Percentiles rank a stretch among this genome's conserved stretches.
These are phyloP conservation scores for Rhododendron henanense DNA, from an alignment of 148 eudicot genomes.

Conservation along the genomic window DNA sequence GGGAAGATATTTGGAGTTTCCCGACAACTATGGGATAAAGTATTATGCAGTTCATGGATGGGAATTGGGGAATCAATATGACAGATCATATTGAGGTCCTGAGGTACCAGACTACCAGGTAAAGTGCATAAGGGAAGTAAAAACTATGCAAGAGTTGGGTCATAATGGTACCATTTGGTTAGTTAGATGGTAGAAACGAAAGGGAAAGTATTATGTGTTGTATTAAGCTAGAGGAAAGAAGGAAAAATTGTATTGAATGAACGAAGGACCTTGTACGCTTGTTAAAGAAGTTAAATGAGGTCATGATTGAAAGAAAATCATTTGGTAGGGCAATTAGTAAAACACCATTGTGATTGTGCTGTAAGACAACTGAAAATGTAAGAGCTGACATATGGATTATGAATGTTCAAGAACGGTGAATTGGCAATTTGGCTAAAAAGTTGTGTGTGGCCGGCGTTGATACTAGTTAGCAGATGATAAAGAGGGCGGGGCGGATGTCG, in stretches of 20 bases:
- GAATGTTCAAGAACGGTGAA: background rate
- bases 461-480: background rate
- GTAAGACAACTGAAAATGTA: background rate
- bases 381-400: background rate
- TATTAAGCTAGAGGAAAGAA: background rate
- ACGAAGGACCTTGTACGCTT: background rate
- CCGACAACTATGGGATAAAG: background rate
- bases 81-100: background rate
- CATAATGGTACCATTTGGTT: background rate
- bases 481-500: background rate
- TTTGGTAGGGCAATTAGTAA: background rate
- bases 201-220: background rate
- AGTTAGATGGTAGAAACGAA: background rate
- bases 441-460: background rate
- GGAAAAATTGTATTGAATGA: background rate
- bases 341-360: background rate
- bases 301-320: background rate
- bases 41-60: background rate
- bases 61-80: background rate
- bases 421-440: background rate
- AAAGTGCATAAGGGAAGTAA: background rate
- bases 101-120: background rate
- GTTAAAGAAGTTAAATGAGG: background rate
- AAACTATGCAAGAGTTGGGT: background rate
- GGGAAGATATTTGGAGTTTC: background rate